Evolutionary conservation across 163 green algal genomes (phyloP).

Genomic region (Prototheca wickerhamii): DNA sequence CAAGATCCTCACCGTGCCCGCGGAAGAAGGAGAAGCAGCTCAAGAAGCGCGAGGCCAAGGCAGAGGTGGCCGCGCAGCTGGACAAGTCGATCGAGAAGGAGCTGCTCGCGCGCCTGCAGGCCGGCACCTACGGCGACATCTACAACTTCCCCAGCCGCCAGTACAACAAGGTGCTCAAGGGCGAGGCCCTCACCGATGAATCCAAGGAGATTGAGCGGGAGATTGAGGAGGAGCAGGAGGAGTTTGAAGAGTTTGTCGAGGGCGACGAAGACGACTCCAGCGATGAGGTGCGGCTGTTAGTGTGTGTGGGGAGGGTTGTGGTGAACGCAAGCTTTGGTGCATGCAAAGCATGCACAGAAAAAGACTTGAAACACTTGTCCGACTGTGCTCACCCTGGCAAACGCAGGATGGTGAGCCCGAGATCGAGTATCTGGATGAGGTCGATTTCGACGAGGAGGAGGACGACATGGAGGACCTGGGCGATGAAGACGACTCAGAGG

Average conservation of each 20-base stretch:
- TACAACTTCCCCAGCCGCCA: slow-evolving; percentile 94
- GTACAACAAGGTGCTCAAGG: slow-evolving; percentile 74
- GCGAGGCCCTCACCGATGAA: slow-evolving; percentile 15
- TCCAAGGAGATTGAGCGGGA: slow-evolving; percentile 11
- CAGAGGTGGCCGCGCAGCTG: slow-evolving; percentile 78
- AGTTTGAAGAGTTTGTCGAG: slow-evolving; percentile 34
- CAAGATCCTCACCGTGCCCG: slow-evolving; percentile 82
- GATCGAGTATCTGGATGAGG: slow-evolving; percentile 38
- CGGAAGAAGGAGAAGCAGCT: slow-evolving; percentile 70
- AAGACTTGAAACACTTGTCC: too few species aligned
- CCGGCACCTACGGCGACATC: slow-evolving; percentile 95
- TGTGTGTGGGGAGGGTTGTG: background rate
- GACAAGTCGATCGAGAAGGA: slow-evolving; percentile 90
- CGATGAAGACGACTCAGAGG: slow-evolving; percentile 7
- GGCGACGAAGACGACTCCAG: slow-evolving; percentile 20
- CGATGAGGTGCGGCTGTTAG: background rate
- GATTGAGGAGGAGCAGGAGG: slow-evolving; percentile 46
- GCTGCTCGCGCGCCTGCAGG: slow-evolving; percentile 84
- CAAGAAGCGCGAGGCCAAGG: slow-evolving; percentile 68
- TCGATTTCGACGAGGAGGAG: slow-evolving; percentile 30
- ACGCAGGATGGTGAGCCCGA: slow-evolving; percentile 29
- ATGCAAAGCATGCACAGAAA: too few species aligned
- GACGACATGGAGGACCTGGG: slow-evolving; percentile 25
- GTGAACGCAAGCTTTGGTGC: background rate
- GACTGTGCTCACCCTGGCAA: background rate